Conservation (phyloP, 352 stramenopile genomes). For the Thalassiosira exigua region DNA sequence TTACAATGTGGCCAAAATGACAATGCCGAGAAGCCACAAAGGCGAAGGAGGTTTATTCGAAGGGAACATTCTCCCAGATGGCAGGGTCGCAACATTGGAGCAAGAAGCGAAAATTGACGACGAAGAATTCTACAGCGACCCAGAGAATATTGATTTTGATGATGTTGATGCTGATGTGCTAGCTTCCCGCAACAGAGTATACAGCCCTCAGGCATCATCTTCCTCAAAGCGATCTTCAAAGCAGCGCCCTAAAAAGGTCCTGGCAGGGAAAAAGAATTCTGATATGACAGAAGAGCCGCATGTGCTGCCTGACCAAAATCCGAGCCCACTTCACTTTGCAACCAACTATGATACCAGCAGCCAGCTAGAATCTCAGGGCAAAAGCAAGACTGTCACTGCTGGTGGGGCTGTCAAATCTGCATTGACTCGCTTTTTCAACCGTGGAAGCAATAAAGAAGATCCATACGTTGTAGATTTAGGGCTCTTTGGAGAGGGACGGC, state of each 20-base stretch:
- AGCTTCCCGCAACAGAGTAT: constrained; percentile 69
- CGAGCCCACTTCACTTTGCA: constrained; percentile 31
- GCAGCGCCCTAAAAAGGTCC: constrained; percentile 44
- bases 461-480: constrained; percentile 92
- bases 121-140: constrained; percentile 80
- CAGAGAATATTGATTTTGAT: constrained; percentile 78
- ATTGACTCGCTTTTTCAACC: constrained; percentile 84
- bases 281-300: constrained; percentile 21
- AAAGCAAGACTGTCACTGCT: constrained; percentile 73
- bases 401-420: constrained; percentile 85
- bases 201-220: constrained; percentile 42
- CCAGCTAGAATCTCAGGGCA: constrained; percentile 44
- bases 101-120: constrained; percentile 72
- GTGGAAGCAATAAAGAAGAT: constrained; percentile 80
- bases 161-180: constrained; percentile 84
- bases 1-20: constrained; percentile 83
- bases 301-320: constrained; percentile 21
- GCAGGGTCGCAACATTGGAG: constrained; percentile 53
- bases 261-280: constrained; percentile 21
- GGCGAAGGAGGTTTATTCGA: constrained; percentile 53
- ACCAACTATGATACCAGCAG: constrained; percentile 50
- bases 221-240: constrained; percentile 36
- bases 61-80: constrained; percentile 60
- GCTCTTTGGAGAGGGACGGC: constrained; percentile 88
- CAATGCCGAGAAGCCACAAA: constrained; percentile 47